A percentile compares a stretch with the other conserved stretches of the same genome.
These are phyloP conservation scores for Sporothrix pallida DNA, from an alignment of 2,329 filamentous ascomycete genomes.

Conservation along the genomic window DNA sequence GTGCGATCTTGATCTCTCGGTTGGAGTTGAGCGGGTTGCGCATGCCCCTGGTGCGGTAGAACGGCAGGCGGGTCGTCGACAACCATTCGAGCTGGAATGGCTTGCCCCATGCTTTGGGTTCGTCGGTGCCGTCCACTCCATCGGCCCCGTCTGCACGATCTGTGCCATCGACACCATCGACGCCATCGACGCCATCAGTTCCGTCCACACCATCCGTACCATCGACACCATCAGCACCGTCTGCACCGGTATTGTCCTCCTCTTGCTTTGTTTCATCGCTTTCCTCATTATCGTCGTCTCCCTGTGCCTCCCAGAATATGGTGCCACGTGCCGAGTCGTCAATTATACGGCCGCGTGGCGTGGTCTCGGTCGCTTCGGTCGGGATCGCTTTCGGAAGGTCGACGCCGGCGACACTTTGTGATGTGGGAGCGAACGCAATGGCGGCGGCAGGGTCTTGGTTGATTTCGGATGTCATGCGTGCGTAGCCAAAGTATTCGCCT, in stretches of 20 bases:
- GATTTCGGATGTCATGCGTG: slow-evolving; percentile 85
- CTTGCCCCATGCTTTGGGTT: slow-evolving; percentile 78
- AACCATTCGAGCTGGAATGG: slow-evolving; percentile 92
- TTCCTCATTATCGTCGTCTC: slow-evolving; percentile 39
- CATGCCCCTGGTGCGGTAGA: slow-evolving; percentile 84
- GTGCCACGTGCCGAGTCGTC: slow-evolving; percentile 93
- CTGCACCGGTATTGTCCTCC: background rate
- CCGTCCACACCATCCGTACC: slow-evolving; percentile 36
- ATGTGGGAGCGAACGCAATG: slow-evolving; percentile 71
- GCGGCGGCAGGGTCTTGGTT: slow-evolving; percentile 74
- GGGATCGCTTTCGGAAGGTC: slow-evolving; percentile 80
- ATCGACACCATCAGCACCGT: background rate
- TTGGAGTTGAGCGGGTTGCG: slow-evolving; percentile 96
- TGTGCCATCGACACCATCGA: slow-evolving; percentile 51
- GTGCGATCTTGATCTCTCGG: slow-evolving; percentile 91
- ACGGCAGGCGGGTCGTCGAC: slow-evolving; percentile 80
- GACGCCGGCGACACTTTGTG: slow-evolving; percentile 61
- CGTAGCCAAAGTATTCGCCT: slow-evolving; percentile 95
- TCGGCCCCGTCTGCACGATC: slow-evolving; percentile 48
- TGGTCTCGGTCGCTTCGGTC: slow-evolving; percentile 77
- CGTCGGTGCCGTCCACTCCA: slow-evolving; percentile 49
- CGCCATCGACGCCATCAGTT: slow-evolving; percentile 45
- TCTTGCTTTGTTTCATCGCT: background rate
- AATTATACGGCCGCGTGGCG: slow-evolving; percentile 84
- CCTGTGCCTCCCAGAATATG: slow-evolving; percentile 91